These are phyloP conservation scores for Rubia balearica DNA, from an alignment of 305 asterid species.

Conservation along the genomic window DNA sequence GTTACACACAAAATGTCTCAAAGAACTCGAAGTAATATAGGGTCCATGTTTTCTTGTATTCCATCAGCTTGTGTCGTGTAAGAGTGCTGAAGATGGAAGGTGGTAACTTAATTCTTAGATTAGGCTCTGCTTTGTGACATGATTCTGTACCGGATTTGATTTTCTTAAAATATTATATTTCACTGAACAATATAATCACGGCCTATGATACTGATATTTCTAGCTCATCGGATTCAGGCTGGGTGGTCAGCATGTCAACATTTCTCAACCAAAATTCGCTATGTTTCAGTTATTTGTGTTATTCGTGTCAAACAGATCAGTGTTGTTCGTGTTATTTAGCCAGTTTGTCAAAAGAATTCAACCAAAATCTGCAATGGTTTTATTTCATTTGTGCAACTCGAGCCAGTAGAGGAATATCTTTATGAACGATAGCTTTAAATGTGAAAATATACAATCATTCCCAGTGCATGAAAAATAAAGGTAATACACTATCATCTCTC, in stretches of 20 bases:
- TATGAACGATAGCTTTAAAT: not conserved
- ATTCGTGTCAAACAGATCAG: not conserved
- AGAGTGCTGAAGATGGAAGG: not conserved
- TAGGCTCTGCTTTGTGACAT: not conserved
- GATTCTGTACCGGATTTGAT: not conserved
- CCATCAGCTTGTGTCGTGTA: not conserved
- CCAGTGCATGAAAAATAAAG: not conserved
- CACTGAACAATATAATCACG: not conserved
- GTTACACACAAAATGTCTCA: slow-evolving; percentile 88
- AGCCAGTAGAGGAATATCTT: no score
- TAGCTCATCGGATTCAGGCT: not conserved
- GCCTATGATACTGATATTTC: not conserved
- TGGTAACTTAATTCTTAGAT: not conserved
- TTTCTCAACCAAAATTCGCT: not conserved
- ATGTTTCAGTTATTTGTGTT: not conserved
- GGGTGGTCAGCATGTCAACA: not conserved
- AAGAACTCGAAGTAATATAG: slow-evolving; percentile 67
- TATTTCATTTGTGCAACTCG: no score
- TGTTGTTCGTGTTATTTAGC: no score
- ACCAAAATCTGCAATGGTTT: no score
- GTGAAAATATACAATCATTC: not conserved
- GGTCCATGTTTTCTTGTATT: not conserved
- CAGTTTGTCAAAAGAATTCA: no score
- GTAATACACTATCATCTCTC: slow-evolving; percentile 1
- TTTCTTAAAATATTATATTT: no score